Evolutionary conservation across 345 rosid species (phyloP).

Genomic region (Acer campestre): DNA sequence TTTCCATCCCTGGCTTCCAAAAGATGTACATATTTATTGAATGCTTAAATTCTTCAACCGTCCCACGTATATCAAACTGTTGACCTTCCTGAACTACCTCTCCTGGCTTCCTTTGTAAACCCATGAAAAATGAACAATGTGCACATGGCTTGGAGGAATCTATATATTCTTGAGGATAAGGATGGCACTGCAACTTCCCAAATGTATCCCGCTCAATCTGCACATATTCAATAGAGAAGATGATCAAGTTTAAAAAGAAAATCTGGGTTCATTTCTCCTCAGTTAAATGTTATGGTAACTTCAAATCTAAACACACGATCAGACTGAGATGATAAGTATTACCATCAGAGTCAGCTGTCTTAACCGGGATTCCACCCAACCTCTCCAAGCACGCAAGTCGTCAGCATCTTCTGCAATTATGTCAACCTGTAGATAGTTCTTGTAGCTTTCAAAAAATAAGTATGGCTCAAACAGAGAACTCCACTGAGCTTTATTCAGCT

Average conservation of each 20-base stretch:
- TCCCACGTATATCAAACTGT: conserved; percentile 72
- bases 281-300: not conserved
- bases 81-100: conserved; percentile 61
- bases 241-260: conserved; percentile 11
- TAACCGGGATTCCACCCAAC: conserved; percentile 78
- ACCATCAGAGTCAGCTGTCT: conserved; percentile 73
- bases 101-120: conserved; percentile 69
- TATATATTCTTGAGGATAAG: conserved; percentile 54
- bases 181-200: conserved; percentile 76
- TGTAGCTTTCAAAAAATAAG: conserved; percentile 68
- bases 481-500: conserved; percentile 63
- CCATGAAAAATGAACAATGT: conserved; percentile 64
- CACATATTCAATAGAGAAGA: conserved; percentile 10
- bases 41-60: conserved; percentile 57
- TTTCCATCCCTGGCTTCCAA: conserved; percentile 78
- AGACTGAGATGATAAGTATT: conserved; percentile 24
- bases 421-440: conserved; percentile 69
- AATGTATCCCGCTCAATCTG: conserved; percentile 72
- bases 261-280: not conserved
- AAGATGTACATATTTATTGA: conserved; percentile 53
- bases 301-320: not conserved
- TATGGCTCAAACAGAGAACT: conserved; percentile 60
- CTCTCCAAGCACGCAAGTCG: conserved; percentile 72
- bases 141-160: conserved; percentile 51
- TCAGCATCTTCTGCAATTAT: conserved; percentile 57